These are phyloP conservation scores for Aspergillus candidus DNA, from an alignment of 2,329 filamentous ascomycete genomes.

Conservation along the genomic window DNA sequence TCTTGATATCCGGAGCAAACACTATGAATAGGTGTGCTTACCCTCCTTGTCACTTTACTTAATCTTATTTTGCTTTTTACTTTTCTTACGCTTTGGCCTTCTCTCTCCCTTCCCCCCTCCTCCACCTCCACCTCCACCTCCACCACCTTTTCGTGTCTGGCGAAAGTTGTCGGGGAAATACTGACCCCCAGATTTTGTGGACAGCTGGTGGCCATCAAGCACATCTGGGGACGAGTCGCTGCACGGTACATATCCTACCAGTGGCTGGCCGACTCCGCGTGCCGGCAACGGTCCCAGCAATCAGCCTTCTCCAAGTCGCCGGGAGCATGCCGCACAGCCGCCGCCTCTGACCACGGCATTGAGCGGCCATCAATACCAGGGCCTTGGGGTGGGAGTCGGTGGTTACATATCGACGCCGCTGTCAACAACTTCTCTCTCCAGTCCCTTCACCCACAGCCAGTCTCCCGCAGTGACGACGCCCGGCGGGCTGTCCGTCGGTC, in stretches of 20 bases:
- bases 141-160: not conserved
- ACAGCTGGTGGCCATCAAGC: slow-evolving; percentile 29
- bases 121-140: not conserved
- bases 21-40: slow-evolving; percentile 35
- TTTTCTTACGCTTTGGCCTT: not conserved
- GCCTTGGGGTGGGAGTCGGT: slow-evolving; percentile 24
- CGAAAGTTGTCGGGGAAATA: slow-evolving; percentile 8
- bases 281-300: slow-evolving; percentile 19
- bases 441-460: slow-evolving; percentile 37
- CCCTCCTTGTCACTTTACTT: slow-evolving; percentile 8
- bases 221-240: slow-evolving; percentile 29
- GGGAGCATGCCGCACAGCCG: slow-evolving; percentile 39
- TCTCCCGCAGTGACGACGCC: slow-evolving; percentile 36
- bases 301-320: slow-evolving; percentile 34
- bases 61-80: not conserved
- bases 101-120: slow-evolving; percentile 3
- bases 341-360: slow-evolving; percentile 39
- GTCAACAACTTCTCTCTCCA: slow-evolving; percentile 40
- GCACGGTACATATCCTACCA: slow-evolving; percentile 21
- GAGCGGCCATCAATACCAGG: slow-evolving; percentile 32
- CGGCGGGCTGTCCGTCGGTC: slow-evolving; percentile 28
- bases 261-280: slow-evolving; percentile 28
- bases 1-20: slow-evolving; percentile 21
- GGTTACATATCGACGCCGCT: slow-evolving; percentile 33
- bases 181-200: slow-evolving; percentile 16